phyloP scores from a whole-genome alignment of 2,329 filamentous ascomycete species.

The Phoma herbarum region DNA sequence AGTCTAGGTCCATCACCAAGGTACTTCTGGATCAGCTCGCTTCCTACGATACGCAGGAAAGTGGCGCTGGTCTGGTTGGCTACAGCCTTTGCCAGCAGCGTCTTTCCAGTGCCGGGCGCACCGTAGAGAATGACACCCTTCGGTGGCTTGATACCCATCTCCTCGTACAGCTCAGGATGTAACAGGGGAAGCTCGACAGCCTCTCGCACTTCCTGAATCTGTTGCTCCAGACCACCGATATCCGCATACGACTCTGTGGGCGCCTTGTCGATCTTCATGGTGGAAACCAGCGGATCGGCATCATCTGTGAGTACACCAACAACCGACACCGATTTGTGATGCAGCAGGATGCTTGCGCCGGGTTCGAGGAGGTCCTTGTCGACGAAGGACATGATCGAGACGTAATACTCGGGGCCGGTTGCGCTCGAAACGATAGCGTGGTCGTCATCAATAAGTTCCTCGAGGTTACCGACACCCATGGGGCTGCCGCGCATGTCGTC shows the following conservation, averaged over 20 bases:
- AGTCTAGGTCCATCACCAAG: slow-evolving; percentile 93
- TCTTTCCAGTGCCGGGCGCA: slow-evolving; percentile 96
- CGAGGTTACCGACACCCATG: slow-evolving; percentile 96
- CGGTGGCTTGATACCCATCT: slow-evolving; percentile 99
- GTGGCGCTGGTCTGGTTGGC: slow-evolving; percentile 99
- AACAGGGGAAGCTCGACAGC: slow-evolving; percentile 94
- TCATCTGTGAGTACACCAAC: slow-evolving; percentile 97
- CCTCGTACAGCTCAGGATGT: slow-evolving; percentile 97
- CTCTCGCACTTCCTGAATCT: slow-evolving; percentile 98
- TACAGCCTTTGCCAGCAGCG: slow-evolving; percentile 92
- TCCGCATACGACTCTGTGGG: slow-evolving; percentile 98
- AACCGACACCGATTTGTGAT: slow-evolving; percentile 98
- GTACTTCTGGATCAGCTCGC: slow-evolving; percentile 98
- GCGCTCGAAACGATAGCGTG: slow-evolving; percentile 98
- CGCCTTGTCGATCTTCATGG: slow-evolving; percentile 99
- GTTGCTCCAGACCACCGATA: slow-evolving; percentile 92
- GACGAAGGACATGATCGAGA: slow-evolving; percentile 99
- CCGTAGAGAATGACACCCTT: slow-evolving; percentile 99
- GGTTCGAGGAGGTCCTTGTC: slow-evolving; percentile 98
- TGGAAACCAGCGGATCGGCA: slow-evolving; percentile 91
- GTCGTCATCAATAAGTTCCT: slow-evolving; percentile 99
- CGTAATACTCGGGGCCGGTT: slow-evolving; percentile 97
- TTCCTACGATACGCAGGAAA: slow-evolving; percentile 95
- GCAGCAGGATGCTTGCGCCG: slow-evolving; percentile 90
- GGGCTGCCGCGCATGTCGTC: slow-evolving; percentile 99